A percentile compares a stretch with the other conserved stretches of the same genome.
Conservation (phyloP, 73 alveolate species). For the Tetrahymena thermophila region DNA sequence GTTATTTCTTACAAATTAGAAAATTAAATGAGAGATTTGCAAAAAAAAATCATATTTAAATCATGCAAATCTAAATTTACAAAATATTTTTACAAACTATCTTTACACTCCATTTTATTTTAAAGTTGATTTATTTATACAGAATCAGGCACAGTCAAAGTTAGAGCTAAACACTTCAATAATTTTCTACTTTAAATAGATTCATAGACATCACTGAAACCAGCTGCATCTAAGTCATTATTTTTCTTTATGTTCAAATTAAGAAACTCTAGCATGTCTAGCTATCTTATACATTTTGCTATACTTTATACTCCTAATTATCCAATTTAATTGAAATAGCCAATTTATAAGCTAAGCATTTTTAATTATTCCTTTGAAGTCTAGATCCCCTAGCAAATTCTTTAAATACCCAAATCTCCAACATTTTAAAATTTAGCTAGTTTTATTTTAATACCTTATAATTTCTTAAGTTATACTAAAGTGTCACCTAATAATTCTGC, state of each 20-base stretch:
- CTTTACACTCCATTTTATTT: neutral
- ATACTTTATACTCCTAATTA: neutral
- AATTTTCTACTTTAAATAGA: neutral
- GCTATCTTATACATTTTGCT: neutral
- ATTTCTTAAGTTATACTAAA: no score
- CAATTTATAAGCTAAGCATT: neutral
- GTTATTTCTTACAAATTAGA: no score
- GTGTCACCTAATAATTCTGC: neutral
- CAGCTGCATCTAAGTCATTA: neutral
- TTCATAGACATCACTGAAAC: neutral
- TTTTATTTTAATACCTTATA: no score
- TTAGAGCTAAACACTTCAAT: neutral
- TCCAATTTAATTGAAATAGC: neutral
- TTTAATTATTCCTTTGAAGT: neutral
- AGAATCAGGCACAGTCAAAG: neutral
- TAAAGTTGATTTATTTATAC: no score
- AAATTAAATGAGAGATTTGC: neutral
- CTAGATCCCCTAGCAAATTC: neutral
- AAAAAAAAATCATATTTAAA: no score
- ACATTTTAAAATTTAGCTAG: neutral
- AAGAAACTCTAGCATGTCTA: neutral
- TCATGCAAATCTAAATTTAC: neutral
- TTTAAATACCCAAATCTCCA: neutral
- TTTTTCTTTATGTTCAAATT: no score
- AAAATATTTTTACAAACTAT: no score